phyloP scores from a whole-genome alignment of 1,284 basidiomycete genomes.

The Mrakiaceae sp. region DNA sequence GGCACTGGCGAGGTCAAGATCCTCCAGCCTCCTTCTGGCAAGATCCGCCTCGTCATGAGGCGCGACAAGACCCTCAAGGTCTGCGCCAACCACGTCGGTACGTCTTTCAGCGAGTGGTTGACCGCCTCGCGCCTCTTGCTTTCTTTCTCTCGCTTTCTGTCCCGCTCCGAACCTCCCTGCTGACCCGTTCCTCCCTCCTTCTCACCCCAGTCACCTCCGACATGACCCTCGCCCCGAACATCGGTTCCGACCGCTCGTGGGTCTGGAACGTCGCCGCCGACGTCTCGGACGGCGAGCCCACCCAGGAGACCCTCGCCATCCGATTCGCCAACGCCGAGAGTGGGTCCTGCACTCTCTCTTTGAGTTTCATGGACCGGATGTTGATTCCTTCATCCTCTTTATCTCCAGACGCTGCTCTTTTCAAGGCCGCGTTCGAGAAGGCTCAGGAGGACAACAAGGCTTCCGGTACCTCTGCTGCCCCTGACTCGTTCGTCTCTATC shows the following conservation, averaged over 20 bases:
- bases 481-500: background rate
- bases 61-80: constrained; percentile 99
- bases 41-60: constrained; percentile 95
- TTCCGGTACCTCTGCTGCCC: background rate
- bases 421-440: constrained; percentile 76
- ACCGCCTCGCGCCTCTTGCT: background rate
- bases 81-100: constrained; percentile 95
- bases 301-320: constrained; percentile 90
- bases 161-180: no score
- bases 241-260: constrained; percentile 98
- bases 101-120: constrained; percentile 33
- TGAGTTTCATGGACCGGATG: background rate
- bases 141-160: background rate
- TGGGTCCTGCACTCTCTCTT: constrained; percentile 37
- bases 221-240: constrained; percentile 94
- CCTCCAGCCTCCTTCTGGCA: constrained; percentile 69
- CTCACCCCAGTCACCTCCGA: constrained; percentile 61
- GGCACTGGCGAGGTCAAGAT: constrained; percentile 79
- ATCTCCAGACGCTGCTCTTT: constrained; percentile 65
- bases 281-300: constrained; percentile 78
- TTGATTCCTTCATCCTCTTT: constrained; percentile 12
- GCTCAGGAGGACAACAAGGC: constrained; percentile 58
- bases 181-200: background rate
- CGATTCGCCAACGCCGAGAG: constrained; percentile 96
- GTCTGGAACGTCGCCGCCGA: constrained; percentile 97